Conservation (phyloP, 1,284 basidiomycete species). For the Limonomyces culmigenus region DNA sequence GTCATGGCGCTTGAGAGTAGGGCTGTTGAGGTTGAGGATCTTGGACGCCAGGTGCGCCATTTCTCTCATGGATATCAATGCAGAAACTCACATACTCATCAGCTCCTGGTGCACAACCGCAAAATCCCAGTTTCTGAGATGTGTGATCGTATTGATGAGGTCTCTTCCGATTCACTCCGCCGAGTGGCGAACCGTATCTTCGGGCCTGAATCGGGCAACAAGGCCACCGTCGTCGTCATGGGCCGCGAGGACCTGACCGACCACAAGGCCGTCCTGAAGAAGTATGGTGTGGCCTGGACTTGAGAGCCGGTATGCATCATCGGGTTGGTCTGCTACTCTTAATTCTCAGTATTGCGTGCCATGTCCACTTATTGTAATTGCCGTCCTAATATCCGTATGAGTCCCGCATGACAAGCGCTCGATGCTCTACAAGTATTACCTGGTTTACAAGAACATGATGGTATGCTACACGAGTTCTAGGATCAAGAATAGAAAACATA, state of each 20-base stretch:
- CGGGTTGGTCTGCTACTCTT: too few relatives aligned
- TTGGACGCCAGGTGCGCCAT: constrained; percentile 68
- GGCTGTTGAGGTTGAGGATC: constrained; percentile 80
- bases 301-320: too few relatives aligned
- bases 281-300: constrained; percentile 44
- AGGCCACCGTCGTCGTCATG: constrained; percentile 57
- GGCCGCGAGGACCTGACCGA: constrained; percentile 53
- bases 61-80: constrained; percentile 1
- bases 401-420: too few relatives aligned
- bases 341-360: too few relatives aligned
- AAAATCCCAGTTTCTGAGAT: constrained; percentile 85
- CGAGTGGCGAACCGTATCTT: constrained; percentile 65
- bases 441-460: too few relatives aligned
- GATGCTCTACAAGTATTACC: too few relatives aligned
- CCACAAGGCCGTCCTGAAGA: constrained; percentile 39
- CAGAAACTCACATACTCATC: constrained; percentile 6
- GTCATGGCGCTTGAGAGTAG: constrained; percentile 95
- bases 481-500: too few relatives aligned
- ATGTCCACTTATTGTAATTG: too few relatives aligned
- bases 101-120: constrained; percentile 85
- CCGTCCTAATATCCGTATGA: too few relatives aligned
- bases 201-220: constrained; percentile 38
- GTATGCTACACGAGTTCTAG: too few relatives aligned
- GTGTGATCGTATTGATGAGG: constrained; percentile 76
- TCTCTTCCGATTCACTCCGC: constrained; percentile 55